Percentiles rank a stretch among this genome's conserved stretches.
Evolutionary conservation across 2,329 filamentous ascomycete species (phyloP).

Genomic region (Aspergillus sp.): DNA sequence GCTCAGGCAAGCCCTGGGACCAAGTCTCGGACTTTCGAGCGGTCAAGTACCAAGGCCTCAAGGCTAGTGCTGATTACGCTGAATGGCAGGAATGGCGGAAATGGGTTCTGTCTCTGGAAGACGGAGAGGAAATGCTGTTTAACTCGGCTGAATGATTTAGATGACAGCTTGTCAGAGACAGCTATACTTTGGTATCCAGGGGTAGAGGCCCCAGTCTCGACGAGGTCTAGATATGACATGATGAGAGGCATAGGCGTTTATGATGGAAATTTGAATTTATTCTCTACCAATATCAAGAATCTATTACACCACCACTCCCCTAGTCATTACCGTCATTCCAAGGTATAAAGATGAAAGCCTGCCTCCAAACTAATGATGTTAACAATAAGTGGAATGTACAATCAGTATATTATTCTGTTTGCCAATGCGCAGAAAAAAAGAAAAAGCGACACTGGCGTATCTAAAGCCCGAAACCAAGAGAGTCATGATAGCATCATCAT

Average conservation of each 20-base stretch:
- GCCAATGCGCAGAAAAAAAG: too few species aligned
- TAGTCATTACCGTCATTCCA: too few species aligned
- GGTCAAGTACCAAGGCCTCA: constrained; percentile 81
- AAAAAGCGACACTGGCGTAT: too few species aligned
- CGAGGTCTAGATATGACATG: too few species aligned
- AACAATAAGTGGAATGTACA: too few species aligned
- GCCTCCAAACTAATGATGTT: too few species aligned
- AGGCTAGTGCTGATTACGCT: constrained; percentile 62
- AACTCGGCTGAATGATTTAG: not conserved
- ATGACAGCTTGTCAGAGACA: not conserved
- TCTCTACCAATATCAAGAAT: too few species aligned
- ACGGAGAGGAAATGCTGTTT: constrained; percentile 21
- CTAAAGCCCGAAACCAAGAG: not conserved
- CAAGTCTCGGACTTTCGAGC: constrained; percentile 70
- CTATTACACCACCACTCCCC: too few species aligned
- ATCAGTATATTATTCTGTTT: too few species aligned
- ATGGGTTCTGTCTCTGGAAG: constrained; percentile 52
- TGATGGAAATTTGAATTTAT: too few species aligned
- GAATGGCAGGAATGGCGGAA: constrained; percentile 78
- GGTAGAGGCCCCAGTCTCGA: not conserved
- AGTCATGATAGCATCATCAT: not conserved
- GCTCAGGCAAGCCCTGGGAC: constrained; percentile 55
- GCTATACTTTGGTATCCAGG: not conserved
- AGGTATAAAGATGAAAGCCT: too few species aligned
- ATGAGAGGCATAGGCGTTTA: too few species aligned